Percentiles rank a stretch among this genome's conserved stretches.
phyloP scores from a whole-genome alignment of 2,329 filamentous ascomycete species.

The Colletotrichum lini region DNA sequence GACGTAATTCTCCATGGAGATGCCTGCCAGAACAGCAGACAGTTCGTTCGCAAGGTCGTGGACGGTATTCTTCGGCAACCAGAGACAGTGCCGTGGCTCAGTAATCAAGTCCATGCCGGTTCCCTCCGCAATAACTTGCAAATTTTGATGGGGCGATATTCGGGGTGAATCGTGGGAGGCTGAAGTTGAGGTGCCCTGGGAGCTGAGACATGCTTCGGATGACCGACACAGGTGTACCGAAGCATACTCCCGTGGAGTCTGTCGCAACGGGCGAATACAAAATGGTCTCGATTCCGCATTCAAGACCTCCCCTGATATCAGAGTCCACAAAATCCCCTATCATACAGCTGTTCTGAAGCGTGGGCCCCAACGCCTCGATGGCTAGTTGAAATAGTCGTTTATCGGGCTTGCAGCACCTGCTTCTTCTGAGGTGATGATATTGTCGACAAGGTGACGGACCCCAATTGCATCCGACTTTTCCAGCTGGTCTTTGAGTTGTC shows the following conservation, averaged over 20 bases:
- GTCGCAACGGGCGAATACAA: slow-evolving; percentile 3
- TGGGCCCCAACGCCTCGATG: not conserved
- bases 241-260: not conserved
- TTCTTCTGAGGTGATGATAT: slow-evolving; percentile 25
- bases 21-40: not conserved
- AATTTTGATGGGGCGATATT: slow-evolving; percentile 6
- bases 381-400: not conserved
- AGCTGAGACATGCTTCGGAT: slow-evolving; percentile 14
- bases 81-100: slow-evolving; percentile 5
- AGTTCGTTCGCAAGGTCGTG: not conserved
- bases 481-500: slow-evolving; percentile 10
- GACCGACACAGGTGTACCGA: not conserved
- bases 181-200: slow-evolving; percentile 1
- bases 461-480: slow-evolving; percentile 19
- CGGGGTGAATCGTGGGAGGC: slow-evolving; percentile 7
- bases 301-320: slow-evolving; percentile 10
- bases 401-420: slow-evolving; percentile 18
- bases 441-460: slow-evolving; percentile 17
- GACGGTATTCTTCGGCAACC: not conserved
- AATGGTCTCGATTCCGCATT: not conserved
- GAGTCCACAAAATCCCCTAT: slow-evolving; percentile 7
- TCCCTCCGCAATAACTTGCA: not conserved
- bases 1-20: not conserved
- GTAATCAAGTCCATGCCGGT: slow-evolving; percentile 8
- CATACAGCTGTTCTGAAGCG: not conserved